Percentiles rank a stretch among this genome's conserved stretches.
Conservation (phyloP, 1,284 basidiomycete species). For the Malassezia dermatis region DNA sequence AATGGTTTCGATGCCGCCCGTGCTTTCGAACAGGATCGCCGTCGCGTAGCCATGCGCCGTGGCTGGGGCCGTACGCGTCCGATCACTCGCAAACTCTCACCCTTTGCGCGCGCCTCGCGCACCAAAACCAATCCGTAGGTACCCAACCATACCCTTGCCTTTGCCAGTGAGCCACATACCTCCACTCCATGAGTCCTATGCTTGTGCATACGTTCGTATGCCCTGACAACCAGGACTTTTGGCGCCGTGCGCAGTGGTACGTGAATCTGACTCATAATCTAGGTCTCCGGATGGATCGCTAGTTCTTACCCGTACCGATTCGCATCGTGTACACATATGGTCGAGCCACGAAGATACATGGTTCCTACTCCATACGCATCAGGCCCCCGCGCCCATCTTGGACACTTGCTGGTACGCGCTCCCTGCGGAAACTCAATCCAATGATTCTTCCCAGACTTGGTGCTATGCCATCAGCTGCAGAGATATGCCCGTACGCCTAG, state of each 20-base stretch:
- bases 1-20: slow-evolving; percentile 30
- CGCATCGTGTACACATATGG: slow-evolving; percentile 8
- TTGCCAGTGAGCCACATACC: background rate
- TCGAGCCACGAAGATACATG: background rate
- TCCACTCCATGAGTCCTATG: background rate
- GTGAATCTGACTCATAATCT: background rate
- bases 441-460: background rate
- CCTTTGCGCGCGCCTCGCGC: background rate
- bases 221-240: slow-evolving; percentile 1
- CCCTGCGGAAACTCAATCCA: background rate
- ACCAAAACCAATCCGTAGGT: slow-evolving; percentile 2
- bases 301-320: slow-evolving; percentile 5
- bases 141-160: slow-evolving; percentile 3
- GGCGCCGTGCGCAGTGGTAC: slow-evolving; percentile 12
- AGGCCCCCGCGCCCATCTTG: slow-evolving; percentile 9
- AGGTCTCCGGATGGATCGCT: slow-evolving; percentile 15
- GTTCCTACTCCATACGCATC: background rate
- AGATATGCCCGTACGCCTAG: slow-evolving; percentile 11
- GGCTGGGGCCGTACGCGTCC: slow-evolving; percentile 30
- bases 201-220: background rate
- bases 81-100: slow-evolving; percentile 1
- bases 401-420: slow-evolving; percentile 9
- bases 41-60: slow-evolving; percentile 26
- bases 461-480: slow-evolving; percentile 16
- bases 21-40: slow-evolving; percentile 30